Percentiles rank a stretch among this genome's conserved stretches.
Evolutionary conservation across 1,284 basidiomycete genomes (phyloP).

Genomic region (Anthracocystis walkeri): DNA sequence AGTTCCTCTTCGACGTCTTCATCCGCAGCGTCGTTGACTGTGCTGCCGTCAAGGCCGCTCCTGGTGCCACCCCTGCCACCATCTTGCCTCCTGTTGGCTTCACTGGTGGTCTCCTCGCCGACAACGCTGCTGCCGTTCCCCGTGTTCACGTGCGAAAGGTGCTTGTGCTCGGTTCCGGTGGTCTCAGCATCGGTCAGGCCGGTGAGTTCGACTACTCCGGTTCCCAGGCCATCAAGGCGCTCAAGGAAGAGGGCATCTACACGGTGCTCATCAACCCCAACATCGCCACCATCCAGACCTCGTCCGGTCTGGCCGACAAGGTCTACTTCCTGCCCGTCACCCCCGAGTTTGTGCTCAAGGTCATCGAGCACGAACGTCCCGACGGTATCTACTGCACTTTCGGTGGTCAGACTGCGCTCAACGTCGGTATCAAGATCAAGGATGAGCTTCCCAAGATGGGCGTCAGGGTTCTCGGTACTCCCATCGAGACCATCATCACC

Average conservation of each 20-base stretch:
- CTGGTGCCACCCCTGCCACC: conserved; percentile 38
- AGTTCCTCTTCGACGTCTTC: conserved; percentile 99
- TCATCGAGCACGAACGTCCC: conserved; percentile 97
- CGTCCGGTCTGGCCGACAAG: conserved; percentile 96
- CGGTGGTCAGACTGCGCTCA: conserved; percentile 96
- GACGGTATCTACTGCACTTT: conserved; percentile 99
- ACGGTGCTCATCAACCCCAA: conserved; percentile 97
- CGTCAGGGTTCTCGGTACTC: conserved; percentile 93
- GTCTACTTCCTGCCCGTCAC: conserved; percentile 99
- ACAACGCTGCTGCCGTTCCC: conserved; percentile 83
- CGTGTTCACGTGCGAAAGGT: conserved; percentile 88
- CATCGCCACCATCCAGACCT: conserved; percentile 99
- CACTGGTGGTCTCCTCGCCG: conserved; percentile 86
- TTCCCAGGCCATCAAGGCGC: conserved; percentile 97
- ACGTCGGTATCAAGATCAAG: conserved; percentile 96
- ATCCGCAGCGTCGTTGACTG: conserved; percentile 86
- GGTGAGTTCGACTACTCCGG: conserved; percentile 99
- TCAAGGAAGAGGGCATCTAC: conserved; percentile 98
- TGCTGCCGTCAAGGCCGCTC: conserved; percentile 74
- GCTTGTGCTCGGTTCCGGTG: conserved; percentile 96
- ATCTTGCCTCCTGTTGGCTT: conserved; percentile 77
- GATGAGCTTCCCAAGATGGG: conserved; percentile 86
- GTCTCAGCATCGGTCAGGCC: conserved; percentile 96
- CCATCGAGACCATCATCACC: conserved; percentile 95
- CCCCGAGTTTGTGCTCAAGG: conserved; percentile 95